Evolutionary conservation across 2,329 filamentous ascomycete genomes (phyloP), one percentile per base, ranked within the genome.

Genomic region (Drechslerella dactyloides): DNA sequence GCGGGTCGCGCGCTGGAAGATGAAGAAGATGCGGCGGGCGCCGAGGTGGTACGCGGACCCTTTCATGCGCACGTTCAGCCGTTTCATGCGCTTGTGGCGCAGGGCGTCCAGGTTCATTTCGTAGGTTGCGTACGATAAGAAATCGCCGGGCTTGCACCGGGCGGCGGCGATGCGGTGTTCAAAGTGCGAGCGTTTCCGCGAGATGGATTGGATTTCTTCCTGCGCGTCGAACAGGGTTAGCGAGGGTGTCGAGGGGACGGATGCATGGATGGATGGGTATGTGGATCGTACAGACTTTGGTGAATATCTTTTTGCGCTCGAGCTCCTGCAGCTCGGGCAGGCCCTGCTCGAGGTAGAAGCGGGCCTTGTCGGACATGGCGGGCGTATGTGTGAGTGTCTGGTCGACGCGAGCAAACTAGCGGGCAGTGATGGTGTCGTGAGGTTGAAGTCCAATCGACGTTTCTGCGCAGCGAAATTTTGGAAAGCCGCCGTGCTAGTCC

Each of bases 301-400:
- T 86, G 81, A 99, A 99, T 76, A 99, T 90, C 76, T 91, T 89
- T 80, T 96, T 97, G 75, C 90, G 86, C 80, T 96, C 90, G 80
- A 91, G 96, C 77, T 96, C 92, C 74, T 92, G 91, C 65, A 99
- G 85, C 80, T 97, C 93, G 15, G 93, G 91, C 48, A 97, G 90
- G 1, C 90, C 89, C 76, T 93, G 89, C 82, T 99, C 94, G 74
- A 97, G 85, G 80, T 90, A 97, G 81, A 93, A 97, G 68, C 93
- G 90, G 63, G 93, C 94, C 81, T 97, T 97, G 78, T 97, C 94
- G 74, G 90, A 89, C 68, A 94, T 89, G 46, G 87, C n/a, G 21
- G 24, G 11, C 6, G 27, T 6, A 2, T 4, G 21, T 19, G 4
- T 11, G 21, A 37, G 6, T 23, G 1, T 19, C n/a, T 30, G 13